Conservation (phyloP, 2,329 filamentous ascomycete species). For the Cadophora sp. region DNA sequence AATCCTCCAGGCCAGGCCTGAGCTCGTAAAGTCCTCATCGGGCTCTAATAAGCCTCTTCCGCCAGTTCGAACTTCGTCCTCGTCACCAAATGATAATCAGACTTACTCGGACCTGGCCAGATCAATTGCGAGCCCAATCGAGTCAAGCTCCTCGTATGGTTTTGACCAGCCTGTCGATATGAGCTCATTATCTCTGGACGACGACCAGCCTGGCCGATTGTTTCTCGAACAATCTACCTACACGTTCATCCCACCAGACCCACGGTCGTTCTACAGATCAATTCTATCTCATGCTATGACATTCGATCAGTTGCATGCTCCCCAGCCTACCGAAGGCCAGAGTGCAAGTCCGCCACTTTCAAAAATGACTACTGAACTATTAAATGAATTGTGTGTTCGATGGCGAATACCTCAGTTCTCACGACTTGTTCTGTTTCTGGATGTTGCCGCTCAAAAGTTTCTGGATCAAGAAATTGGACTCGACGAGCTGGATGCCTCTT, state of each 20-base stretch:
- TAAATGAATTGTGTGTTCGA: constrained; percentile 83
- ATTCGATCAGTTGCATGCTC: constrained; percentile 64
- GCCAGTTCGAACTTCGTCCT: constrained; percentile 58
- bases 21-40: constrained; percentile 69
- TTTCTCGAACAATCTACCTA: constrained; percentile 70
- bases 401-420: constrained; percentile 91
- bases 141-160: constrained; percentile 46
- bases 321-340: constrained; percentile 55
- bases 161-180: constrained; percentile 49
- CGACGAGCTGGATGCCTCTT: constrained; percentile 82
- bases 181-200: constrained; percentile 41
- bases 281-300: constrained; percentile 80
- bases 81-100: constrained; percentile 49
- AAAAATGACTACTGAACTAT: constrained; percentile 78
- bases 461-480: constrained; percentile 81
- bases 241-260: constrained; percentile 87
- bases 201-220: constrained; percentile 38
- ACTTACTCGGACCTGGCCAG: constrained; percentile 61
- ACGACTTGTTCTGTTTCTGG: constrained; percentile 79
- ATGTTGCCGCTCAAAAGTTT: constrained; percentile 86
- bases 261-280: constrained; percentile 82
- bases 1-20: constrained; percentile 84
- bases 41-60: constrained; percentile 64
- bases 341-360: constrained; percentile 60
- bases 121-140: constrained; percentile 56